Base-by-base conservation (phyloP, 78 protist species). In the Dictyostelium capitatum region DNA sequence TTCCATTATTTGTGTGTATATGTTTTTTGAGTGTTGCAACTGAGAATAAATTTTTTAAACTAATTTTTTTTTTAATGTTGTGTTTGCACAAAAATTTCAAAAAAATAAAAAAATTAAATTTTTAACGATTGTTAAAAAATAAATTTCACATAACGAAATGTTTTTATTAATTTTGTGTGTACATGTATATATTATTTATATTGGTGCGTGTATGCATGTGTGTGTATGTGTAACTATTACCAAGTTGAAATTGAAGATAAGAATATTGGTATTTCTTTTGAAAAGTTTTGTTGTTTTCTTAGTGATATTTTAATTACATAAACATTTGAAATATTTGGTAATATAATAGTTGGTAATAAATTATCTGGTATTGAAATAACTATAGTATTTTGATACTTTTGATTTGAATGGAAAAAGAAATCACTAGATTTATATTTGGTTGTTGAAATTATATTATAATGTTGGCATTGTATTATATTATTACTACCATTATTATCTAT, bases 271-370 rank as follows among this genome's bases (percentile, higher is more conserved):
- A 65, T 65, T 65, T 65, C 74, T 65, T 65, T 65, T 65, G 46
- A 30, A 37, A 65, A 65, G 25, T 59, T 59, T 12, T 14, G 32
- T 51, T 51, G 56, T 54, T 79, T 79, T 79, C 72, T 50, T 54
- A 79, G 19, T 25, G 91, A 30, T n/a, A 84, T 84, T 28, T 47
- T 72, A 2, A 84, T 23, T 14, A 23, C 23, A 59, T 84, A 84
- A 1, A 75, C 20, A 51, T 84, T 84, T 30, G 69, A 47, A 5
- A 84, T 54, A 43, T 84, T 84, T 37, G 80, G 59, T 56, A 83
- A 78, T 11, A 25, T 23, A 4, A 84, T 73, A 1, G 91, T 54
- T 51, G 91, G 82, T 23, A 56, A 14, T n/a, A 84, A 46, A 57
- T 47, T 56, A 47, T 57, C 50, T 20, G 91, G 91, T 41, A 84